A percentile compares a stretch with the other conserved stretches of the same genome.
Evolutionary conservation across 2,329 filamentous ascomycete species (phyloP).

Genomic region (Fusarium tuaranense): DNA sequence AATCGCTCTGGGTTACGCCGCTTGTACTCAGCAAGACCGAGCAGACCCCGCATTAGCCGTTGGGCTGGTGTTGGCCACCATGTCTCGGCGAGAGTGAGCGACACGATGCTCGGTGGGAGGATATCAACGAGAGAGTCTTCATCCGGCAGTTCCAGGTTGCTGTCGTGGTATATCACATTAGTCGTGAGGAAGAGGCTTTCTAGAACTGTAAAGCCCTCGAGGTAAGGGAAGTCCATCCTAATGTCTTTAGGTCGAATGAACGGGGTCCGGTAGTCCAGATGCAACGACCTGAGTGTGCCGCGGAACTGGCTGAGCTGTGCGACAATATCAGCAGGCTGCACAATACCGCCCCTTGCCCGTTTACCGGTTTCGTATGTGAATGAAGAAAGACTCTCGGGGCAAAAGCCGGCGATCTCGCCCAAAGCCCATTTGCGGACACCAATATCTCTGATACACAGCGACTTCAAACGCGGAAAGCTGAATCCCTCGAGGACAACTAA

Average conservation of each 20-base stretch:
- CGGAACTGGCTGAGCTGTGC: conserved; percentile 8
- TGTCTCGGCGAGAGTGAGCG: conserved; percentile 10
- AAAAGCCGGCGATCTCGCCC: neutral
- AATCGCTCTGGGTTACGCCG: neutral
- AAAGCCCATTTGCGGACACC: neutral
- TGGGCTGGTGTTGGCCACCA: neutral
- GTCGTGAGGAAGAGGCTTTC: conserved; percentile 19
- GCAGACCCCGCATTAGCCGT: conserved; percentile 2
- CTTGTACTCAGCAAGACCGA: conserved; percentile 2
- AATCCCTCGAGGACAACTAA: neutral
- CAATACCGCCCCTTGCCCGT: neutral
- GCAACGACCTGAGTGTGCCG: conserved; percentile 15
- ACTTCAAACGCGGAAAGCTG: conserved; percentile 12
- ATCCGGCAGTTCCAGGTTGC: neutral
- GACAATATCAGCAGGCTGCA: conserved; percentile 13
- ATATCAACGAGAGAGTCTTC: conserved; percentile 5
- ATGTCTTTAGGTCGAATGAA: neutral
- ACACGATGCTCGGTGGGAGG: conserved; percentile 12
- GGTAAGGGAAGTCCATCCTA: conserved; percentile 2
- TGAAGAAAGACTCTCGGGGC: conserved; percentile 1
- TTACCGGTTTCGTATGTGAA: conserved; percentile 18
- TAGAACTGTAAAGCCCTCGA: conserved; percentile 15
- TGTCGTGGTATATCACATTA: conserved; percentile 6
- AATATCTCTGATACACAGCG: conserved; percentile 1
- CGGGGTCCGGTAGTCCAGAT: conserved; percentile 20